Percentiles rank a stretch among this genome's conserved stretches.
phyloP scores from a whole-genome alignment of 164 flowering plant genomes.

The Nymphaea thermarum region DNA sequence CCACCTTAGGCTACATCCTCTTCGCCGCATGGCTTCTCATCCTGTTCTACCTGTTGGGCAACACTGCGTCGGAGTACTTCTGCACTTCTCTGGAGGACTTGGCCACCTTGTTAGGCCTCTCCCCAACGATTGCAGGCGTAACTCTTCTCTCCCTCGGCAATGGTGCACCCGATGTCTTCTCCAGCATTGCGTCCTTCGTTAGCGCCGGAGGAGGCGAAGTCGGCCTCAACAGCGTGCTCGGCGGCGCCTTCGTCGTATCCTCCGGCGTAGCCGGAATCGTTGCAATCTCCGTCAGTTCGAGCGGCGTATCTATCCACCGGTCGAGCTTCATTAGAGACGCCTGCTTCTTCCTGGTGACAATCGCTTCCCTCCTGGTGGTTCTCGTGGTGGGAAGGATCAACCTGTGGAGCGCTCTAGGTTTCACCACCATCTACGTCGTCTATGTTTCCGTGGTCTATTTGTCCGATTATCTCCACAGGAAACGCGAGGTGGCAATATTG shows the following conservation, averaged over 20 bases:
- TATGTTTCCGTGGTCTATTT: slow-evolving; percentile 46
- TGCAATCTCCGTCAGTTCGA: slow-evolving; percentile 16
- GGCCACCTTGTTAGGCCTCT: slow-evolving; percentile 33
- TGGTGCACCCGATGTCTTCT: slow-evolving; percentile 79
- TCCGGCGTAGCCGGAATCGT: slow-evolving; percentile 65
- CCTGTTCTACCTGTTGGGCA: slow-evolving; percentile 60
- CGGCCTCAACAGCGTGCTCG: slow-evolving; percentile 62
- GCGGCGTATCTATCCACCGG: slow-evolving; percentile 21
- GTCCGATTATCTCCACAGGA: slow-evolving; percentile 13
- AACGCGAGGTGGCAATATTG: not conserved
- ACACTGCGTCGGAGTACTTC: slow-evolving; percentile 68
- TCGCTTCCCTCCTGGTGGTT: slow-evolving; percentile 24
- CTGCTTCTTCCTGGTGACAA: slow-evolving; percentile 34
- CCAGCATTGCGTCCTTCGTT: slow-evolving; percentile 52
- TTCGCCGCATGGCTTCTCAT: slow-evolving; percentile 41
- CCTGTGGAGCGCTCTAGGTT: slow-evolving; percentile 44
- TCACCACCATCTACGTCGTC: slow-evolving; percentile 37
- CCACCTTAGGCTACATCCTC: slow-evolving; percentile 25
- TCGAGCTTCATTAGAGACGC: slow-evolving; percentile 47
- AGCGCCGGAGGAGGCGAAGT: slow-evolving; percentile 28
- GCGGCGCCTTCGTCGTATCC: slow-evolving; percentile 61
- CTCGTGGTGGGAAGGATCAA: slow-evolving; percentile 34
- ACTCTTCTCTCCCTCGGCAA: slow-evolving; percentile 81
- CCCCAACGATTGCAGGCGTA: slow-evolving; percentile 73
- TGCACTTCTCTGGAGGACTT: slow-evolving; percentile 59